A percentile compares a stretch with the other conserved stretches of the same genome.
phyloP scores from a whole-genome alignment of 768 basidiomycete genomes.

The Polyporus arcularius region DNA sequence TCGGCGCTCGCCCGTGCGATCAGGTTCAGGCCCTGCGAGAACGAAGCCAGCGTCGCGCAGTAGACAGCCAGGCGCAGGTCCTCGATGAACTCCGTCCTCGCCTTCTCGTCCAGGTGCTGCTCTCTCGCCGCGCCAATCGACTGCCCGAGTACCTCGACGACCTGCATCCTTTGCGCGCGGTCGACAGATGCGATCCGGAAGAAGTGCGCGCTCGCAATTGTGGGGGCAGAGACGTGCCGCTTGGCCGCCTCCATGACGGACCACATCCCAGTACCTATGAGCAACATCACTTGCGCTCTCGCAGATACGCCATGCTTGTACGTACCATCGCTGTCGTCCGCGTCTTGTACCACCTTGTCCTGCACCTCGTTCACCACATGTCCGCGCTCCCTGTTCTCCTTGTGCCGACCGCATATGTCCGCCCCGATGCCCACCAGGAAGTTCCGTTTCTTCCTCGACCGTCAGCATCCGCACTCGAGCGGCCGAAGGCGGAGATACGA shows the following conservation, averaged over 20 bases:
- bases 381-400: conserved; percentile 9
- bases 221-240: conserved; percentile 22
- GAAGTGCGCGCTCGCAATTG: conserved; percentile 26
- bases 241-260: conserved; percentile 23
- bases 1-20: conserved; percentile 24
- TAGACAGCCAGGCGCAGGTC: conserved; percentile 24
- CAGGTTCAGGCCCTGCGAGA: conserved; percentile 23
- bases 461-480: not conserved
- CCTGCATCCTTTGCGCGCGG: conserved; percentile 21
- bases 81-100: conserved; percentile 11
- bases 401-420: conserved; percentile 24
- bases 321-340: conserved; percentile 23
- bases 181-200: conserved; percentile 26
- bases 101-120: conserved; percentile 14
- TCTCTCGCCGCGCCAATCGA: conserved; percentile 15
- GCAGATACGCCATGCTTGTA: not conserved
- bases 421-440: conserved; percentile 24
- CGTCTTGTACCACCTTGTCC: conserved; percentile 28
- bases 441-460: conserved; percentile 16
- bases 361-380: too few species aligned
- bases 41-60: conserved; percentile 21
- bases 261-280: conserved; percentile 24
- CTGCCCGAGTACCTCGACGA: conserved; percentile 17
- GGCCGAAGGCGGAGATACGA: not conserved
- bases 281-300: not conserved